Evolutionary conservation across 2,329 filamentous ascomycete species (phyloP).

Genomic region (Arachnomyces sp.): DNA sequence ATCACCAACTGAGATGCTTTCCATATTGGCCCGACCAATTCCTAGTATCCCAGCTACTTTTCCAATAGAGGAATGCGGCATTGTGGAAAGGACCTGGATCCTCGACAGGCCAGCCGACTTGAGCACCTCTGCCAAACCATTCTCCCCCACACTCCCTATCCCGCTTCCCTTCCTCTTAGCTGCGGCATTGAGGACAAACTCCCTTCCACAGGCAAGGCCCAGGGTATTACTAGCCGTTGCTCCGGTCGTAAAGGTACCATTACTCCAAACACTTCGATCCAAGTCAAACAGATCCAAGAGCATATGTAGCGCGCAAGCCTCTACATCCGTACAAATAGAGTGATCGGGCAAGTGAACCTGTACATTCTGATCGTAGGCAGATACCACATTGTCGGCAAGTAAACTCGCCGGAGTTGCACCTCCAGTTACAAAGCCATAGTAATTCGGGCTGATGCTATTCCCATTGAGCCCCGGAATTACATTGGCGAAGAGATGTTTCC

Average conservation of each 20-base stretch:
- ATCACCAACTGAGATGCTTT: conserved; percentile 42
- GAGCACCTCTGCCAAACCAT: conserved; percentile 64
- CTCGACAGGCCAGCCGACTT: conserved; percentile 54
- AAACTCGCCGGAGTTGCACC: conserved; percentile 70
- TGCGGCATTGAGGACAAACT: conserved; percentile 43
- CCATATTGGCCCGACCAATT: conserved; percentile 62
- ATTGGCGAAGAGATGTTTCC: conserved; percentile 32
- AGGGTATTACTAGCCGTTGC: conserved; percentile 59
- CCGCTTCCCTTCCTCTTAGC: conserved; percentile 27
- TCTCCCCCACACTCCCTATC: conserved; percentile 52
- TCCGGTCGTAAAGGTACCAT: conserved; percentile 73
- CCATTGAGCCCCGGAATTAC: conserved; percentile 55
- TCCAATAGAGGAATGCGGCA: conserved; percentile 72
- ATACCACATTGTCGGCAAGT: conserved; percentile 78
- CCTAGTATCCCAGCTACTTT: conserved; percentile 82
- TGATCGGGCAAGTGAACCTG: conserved; percentile 73
- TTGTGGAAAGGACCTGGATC: conserved; percentile 71
- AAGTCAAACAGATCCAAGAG: conserved; percentile 61
- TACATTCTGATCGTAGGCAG: conserved; percentile 73
- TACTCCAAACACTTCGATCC: conserved; percentile 52
- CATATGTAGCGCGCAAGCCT: conserved; percentile 64
- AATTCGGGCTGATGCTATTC: conserved; percentile 57
- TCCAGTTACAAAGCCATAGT: conserved; percentile 87
- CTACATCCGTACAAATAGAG: conserved; percentile 67
- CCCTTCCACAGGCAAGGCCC: conserved; percentile 63